A percentile compares a stretch with the other conserved stretches of the same genome.
These are phyloP conservation scores for Solanum bukasovii DNA, from an alignment of 257 asterid genomes.

Conservation along the genomic window DNA sequence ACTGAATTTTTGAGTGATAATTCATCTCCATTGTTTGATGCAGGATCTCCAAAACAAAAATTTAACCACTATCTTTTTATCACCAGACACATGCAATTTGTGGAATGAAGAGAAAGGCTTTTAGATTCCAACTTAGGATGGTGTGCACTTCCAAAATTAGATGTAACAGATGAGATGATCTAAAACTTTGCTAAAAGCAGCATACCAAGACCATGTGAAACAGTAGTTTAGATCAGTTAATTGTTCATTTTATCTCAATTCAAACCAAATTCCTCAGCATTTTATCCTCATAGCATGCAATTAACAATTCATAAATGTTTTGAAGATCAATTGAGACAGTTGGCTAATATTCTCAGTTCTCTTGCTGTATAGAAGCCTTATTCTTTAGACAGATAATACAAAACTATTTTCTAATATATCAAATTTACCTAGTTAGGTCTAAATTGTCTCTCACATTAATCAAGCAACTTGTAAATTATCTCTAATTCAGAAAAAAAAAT, in stretches of 20 bases:
- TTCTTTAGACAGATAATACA: background rate
- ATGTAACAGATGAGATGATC: background rate
- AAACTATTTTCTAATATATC: background rate
- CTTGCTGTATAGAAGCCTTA: background rate
- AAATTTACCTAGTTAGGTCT: background rate
- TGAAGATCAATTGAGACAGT: background rate
- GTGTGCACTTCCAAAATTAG: background rate
- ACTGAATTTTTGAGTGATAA: background rate
- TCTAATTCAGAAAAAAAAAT: background rate
- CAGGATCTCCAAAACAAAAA: background rate
- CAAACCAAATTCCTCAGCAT: background rate
- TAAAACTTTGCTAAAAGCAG: background rate
- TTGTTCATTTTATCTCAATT: background rate
- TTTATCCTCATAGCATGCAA: background rate
- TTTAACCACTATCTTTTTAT: background rate
- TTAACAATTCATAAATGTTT: background rate
- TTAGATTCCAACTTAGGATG: background rate
- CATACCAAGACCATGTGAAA: background rate
- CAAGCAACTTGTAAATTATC: background rate
- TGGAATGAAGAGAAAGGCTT: background rate
- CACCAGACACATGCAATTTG: background rate
- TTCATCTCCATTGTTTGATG: background rate
- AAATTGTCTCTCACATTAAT: background rate
- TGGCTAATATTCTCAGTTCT: background rate
- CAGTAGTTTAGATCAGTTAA: background rate